These are phyloP conservation scores for Ceratobasidium sp. DNA, from an alignment of 1,284 basidiomycete species.

Conservation along the genomic window DNA sequence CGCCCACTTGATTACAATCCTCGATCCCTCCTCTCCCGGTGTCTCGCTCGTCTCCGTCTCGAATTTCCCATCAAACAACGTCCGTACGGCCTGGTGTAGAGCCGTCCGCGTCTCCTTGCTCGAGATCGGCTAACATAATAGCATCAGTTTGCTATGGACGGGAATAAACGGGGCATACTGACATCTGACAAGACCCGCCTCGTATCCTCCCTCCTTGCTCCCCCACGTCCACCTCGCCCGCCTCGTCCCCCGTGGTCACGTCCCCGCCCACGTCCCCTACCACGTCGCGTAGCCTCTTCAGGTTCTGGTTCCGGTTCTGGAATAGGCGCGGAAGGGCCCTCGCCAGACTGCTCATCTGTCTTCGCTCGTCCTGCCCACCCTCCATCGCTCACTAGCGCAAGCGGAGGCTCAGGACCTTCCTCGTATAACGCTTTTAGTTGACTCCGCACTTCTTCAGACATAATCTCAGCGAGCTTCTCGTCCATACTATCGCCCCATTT, in stretches of 20 bases:
- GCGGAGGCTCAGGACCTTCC: slow-evolving; percentile 79
- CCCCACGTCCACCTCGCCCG: slow-evolving; percentile 58
- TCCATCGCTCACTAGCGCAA: slow-evolving; percentile 66
- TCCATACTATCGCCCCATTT: slow-evolving; percentile 49
- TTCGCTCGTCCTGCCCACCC: slow-evolving; percentile 72
- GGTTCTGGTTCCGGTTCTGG: slow-evolving; percentile 29
- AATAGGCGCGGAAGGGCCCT: slow-evolving; percentile 48
- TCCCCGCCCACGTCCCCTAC: slow-evolving; percentile 59
- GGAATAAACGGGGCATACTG: slow-evolving; percentile 48
- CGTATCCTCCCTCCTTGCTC: slow-evolving; percentile 65
- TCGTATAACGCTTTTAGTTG: slow-evolving; percentile 78
- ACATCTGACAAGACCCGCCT: slow-evolving; percentile 86
- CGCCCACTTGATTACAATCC: slow-evolving; percentile 82
- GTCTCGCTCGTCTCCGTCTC: slow-evolving; percentile 79
- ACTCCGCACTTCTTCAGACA: slow-evolving; percentile 72
- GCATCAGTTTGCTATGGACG: neutral
- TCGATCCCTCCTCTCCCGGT: slow-evolving; percentile 69
- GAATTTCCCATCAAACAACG: slow-evolving; percentile 85
- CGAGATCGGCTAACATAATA: slow-evolving; percentile 75
- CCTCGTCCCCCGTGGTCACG: slow-evolving; percentile 63
- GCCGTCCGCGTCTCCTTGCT: slow-evolving; percentile 86
- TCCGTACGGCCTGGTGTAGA: slow-evolving; percentile 85
- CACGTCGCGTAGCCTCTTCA: slow-evolving; percentile 53
- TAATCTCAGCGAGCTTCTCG: slow-evolving; percentile 68
- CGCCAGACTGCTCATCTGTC: slow-evolving; percentile 54